Evolutionary conservation across 1,139 yeast species (phyloP), one percentile per base, ranked within the genome.

Genomic region (Wickerhamomyces sp.): DNA sequence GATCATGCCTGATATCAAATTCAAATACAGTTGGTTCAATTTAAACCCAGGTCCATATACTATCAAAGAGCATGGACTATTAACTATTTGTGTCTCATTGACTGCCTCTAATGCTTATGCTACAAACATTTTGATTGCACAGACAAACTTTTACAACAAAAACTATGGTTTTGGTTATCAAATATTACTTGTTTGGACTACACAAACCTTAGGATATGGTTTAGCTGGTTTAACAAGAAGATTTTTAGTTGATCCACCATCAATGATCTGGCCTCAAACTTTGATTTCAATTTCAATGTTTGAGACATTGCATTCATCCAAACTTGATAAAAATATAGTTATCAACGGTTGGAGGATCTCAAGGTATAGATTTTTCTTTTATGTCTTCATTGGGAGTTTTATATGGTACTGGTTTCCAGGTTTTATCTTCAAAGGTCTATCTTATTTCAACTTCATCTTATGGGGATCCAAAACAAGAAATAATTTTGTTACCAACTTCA

Each of bases 361-460:
- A 36, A 66, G 82, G 31, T 70, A 76, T 53, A 57, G 59, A 29
- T 76, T 77, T 55, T 79, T 80, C 56, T 52, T 69, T 13, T 49
- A 63, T 37, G 69, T 70, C 1, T 62, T 74, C 47, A 48, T 58
- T 13, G 62, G 60, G 9, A 67, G 76, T 10, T 74, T 77, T 50
- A 47, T 71, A 2, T 81, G 79, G 72, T 73, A 71, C 50, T 80
- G 81, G 79, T 53, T 81, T 10, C 87, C 87, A 1, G 74, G 72
- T 9, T 79, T 72, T 51, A 51, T 81, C 13, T 75, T 76, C 45
- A 69, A 69, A 15, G 79, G 78, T 4, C 61, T 81, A 35, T 72
- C 81, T 0, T 64, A 67, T 43, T 78, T 81, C 59, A 77, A 75
- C 54, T 77, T 84, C 78, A 69, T 76, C 51, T 67, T 81, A 36